phyloP scores from a whole-genome alignment of 1,284 basidiomycete species.

The Tilletia horrida region DNA sequence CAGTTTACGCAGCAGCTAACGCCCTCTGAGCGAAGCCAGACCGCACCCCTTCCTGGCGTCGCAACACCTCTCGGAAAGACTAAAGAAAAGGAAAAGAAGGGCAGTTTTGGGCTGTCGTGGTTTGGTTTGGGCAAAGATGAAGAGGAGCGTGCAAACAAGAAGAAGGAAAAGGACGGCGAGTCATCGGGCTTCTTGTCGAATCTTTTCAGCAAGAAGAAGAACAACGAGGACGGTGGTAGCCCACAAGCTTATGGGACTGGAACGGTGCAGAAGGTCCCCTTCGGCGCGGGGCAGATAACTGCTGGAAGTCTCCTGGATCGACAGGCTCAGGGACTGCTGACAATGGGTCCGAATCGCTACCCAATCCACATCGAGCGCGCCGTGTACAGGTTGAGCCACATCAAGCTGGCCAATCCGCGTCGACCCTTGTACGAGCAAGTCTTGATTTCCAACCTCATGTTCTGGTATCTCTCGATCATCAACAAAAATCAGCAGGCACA shows the following conservation, averaged over 20 bases:
- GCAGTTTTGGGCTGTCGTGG: slow-evolving; percentile 48
- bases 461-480: slow-evolving; percentile 98
- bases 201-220: slow-evolving; percentile 49
- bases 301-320: slow-evolving; percentile 41
- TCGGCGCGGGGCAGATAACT: slow-evolving; percentile 26
- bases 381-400: slow-evolving; percentile 93
- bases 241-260: not conserved
- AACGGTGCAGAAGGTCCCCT: not conserved
- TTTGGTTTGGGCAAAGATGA: slow-evolving; percentile 51
- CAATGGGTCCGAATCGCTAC: slow-evolving; percentile 67
- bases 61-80: slow-evolving; percentile 21
- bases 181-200: slow-evolving; percentile 46
- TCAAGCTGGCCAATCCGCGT: slow-evolving; percentile 95
- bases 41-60: not conserved
- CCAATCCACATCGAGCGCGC: slow-evolving; percentile 97
- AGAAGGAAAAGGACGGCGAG: slow-evolving; percentile 33
- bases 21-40: not conserved
- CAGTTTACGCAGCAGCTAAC: slow-evolving; percentile 14
- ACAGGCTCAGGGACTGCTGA: slow-evolving; percentile 47
- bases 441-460: slow-evolving; percentile 97
- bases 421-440: slow-evolving; percentile 97
- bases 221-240: slow-evolving; percentile 26
- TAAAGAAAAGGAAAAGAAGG: slow-evolving; percentile 46
- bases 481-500: slow-evolving; percentile 61
- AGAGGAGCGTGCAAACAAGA: slow-evolving; percentile 37